phyloP scores from a whole-genome alignment of 768 basidiomycete species.

The Leccinum broughii region DNA sequence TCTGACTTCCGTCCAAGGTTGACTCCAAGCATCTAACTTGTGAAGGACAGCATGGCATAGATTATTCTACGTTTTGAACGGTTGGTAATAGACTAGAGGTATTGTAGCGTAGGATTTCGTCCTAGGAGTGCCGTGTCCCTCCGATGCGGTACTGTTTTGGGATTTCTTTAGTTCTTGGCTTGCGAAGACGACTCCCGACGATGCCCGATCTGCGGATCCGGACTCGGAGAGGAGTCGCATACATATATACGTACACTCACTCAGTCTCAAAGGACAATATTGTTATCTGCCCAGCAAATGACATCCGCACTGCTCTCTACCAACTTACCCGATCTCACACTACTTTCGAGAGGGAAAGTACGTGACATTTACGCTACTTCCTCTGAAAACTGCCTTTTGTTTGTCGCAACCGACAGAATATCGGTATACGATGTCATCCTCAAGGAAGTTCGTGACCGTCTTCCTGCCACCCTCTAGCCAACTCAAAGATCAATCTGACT shows the following conservation, averaged over 20 bases:
- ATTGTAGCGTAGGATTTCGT: conserved; percentile 22
- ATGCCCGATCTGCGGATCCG: neutral
- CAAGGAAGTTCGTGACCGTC: conserved; percentile 67
- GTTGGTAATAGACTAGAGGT: conserved; percentile 9
- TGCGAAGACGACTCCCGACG: neutral
- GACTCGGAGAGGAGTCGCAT: neutral
- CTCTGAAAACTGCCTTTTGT: conserved; percentile 72
- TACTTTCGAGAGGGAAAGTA: conserved; percentile 92
- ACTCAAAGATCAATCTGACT: conserved; percentile 1
- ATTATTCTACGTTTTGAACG: conserved; percentile 8
- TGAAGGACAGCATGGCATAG: conserved; percentile 11
- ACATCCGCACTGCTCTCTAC: conserved; percentile 49
- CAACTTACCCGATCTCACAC: conserved; percentile 57
- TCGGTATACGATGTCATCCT: conserved; percentile 97
- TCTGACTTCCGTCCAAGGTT: conserved; percentile 41
- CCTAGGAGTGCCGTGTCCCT: conserved; percentile 7
- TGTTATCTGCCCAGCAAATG: conserved; percentile 17
- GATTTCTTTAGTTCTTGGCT: neutral
- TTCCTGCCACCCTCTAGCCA: neutral
- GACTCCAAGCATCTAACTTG: conserved; percentile 44
- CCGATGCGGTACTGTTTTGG: conserved; percentile 10
- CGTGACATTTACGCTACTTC: conserved; percentile 88
- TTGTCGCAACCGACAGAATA: conserved; percentile 94
- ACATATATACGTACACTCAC: neutral
- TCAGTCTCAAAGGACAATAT: neutral